Evolutionary conservation across 768 basidiomycete species (phyloP).

Genomic region (Rossbeevera mucosa): DNA sequence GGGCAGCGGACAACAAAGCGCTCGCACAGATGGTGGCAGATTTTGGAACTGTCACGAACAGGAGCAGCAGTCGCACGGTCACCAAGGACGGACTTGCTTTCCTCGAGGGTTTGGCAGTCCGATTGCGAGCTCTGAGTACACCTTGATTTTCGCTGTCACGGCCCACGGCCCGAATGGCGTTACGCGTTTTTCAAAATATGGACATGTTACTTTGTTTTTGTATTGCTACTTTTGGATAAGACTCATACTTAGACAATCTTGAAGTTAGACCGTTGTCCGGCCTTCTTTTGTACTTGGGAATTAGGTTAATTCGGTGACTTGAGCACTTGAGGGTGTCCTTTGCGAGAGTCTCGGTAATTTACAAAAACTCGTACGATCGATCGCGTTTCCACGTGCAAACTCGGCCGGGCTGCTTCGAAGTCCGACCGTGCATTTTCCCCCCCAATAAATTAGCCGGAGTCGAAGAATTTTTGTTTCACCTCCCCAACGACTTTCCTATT

Average conservation of each 20-base stretch:
- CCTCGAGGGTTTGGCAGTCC: constrained; percentile 54
- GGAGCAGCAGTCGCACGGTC: constrained; percentile 62
- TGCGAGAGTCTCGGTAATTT: too few species aligned
- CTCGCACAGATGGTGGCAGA: constrained; percentile 65
- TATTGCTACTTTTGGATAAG: neutral
- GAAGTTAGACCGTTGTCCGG: neutral
- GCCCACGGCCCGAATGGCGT: neutral
- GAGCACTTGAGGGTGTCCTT: too few species aligned
- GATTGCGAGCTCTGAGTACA: constrained; percentile 37
- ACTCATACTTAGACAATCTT: neutral
- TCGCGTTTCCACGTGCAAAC: constrained; percentile 20
- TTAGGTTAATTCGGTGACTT: neutral
- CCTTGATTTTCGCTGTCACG: neutral
- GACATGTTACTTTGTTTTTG: neutral
- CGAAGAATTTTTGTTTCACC: neutral
- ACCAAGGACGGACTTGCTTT: constrained; percentile 77
- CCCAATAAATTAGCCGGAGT: constrained; percentile 26
- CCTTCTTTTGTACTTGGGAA: neutral
- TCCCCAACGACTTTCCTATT: neutral
- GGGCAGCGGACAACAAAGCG: constrained; percentile 47
- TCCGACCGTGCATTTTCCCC: constrained; percentile 17
- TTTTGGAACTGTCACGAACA: constrained; percentile 65
- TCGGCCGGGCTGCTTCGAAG: constrained; percentile 11
- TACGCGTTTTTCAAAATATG: neutral
- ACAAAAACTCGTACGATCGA: neutral